Conservation (phyloP, 192 early-diverging fungal species). For the Gigaspora rosea region DNA sequence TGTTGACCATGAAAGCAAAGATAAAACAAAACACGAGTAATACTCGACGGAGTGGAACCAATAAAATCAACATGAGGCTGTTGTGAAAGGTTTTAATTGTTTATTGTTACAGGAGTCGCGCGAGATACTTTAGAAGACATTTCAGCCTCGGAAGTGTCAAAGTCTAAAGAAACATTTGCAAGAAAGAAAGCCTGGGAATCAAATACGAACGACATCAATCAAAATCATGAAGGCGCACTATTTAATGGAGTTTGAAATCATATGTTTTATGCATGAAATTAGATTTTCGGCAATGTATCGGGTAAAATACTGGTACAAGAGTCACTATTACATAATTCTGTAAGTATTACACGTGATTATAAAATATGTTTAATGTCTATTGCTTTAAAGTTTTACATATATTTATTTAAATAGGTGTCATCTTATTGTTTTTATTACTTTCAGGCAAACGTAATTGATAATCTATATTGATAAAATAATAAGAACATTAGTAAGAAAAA, state of each 20-base stretch:
- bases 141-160: background rate
- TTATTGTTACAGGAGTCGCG: background rate
- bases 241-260: too few species aligned
- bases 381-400: background rate
- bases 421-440: conserved; percentile 70
- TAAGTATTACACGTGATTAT: too few species aligned
- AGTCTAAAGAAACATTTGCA: background rate
- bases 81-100: background rate
- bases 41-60: conserved; percentile 45
- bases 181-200: conserved; percentile 4
- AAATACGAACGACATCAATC: background rate
- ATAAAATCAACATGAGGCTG: conserved; percentile 38
- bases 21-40: conserved; percentile 46
- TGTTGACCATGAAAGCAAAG: conserved; percentile 47
- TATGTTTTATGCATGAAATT: too few species aligned
- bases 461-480: conserved; percentile 53
- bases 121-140: conserved; percentile 2
- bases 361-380: too few species aligned
- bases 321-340: too few species aligned
- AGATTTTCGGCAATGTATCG: too few species aligned
- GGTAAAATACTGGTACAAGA: too few species aligned
- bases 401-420: conserved; percentile 67
- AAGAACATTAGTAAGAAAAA: background rate
- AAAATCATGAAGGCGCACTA: background rate
- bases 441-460: conserved; percentile 95